Evolutionary conservation across 176 grass and related monocot species (phyloP).

Genomic region (Oryza brachyantha): DNA sequence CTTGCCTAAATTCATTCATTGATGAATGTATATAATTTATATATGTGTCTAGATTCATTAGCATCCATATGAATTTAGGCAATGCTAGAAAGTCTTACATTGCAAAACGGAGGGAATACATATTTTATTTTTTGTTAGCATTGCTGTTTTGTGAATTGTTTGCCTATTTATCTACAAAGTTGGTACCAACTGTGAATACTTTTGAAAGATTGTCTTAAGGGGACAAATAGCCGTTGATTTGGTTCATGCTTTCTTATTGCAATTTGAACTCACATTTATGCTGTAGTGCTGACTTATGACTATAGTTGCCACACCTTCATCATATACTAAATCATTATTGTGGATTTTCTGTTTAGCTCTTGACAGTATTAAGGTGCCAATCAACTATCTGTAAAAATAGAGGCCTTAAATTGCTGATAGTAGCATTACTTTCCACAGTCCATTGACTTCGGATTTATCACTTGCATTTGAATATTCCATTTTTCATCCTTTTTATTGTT

Average conservation of each 20-base stretch:
- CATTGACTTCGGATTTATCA: not conserved
- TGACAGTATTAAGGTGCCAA: not conserved
- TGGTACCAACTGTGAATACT: slow-evolving; percentile 8
- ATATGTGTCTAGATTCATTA: too few species aligned
- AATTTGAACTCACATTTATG: slow-evolving; percentile 20
- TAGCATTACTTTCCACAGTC: not conserved
- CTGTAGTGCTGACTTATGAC: slow-evolving; percentile 1
- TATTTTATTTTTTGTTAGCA: not conserved
- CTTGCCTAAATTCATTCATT: too few species aligned
- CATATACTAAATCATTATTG: not conserved
- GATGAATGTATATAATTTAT: too few species aligned
- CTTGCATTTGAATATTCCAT: not conserved
- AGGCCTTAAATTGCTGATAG: not conserved
- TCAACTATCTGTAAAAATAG: not conserved
- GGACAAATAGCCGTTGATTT: not conserved
- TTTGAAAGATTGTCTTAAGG: slow-evolving; percentile 10
- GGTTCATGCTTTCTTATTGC: not conserved
- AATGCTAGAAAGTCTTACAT: too few species aligned
- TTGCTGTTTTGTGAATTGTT: not conserved
- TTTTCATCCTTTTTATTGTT: not conserved
- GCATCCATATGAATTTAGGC: too few species aligned
- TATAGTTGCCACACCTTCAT: not conserved
- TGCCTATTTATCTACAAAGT: slow-evolving; percentile 13
- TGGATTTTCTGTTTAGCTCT: not conserved
- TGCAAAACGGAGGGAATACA: too few species aligned